Conservation (phyloP, 2,329 filamentous ascomycete species). For the Bipolaris cookei region DNA sequence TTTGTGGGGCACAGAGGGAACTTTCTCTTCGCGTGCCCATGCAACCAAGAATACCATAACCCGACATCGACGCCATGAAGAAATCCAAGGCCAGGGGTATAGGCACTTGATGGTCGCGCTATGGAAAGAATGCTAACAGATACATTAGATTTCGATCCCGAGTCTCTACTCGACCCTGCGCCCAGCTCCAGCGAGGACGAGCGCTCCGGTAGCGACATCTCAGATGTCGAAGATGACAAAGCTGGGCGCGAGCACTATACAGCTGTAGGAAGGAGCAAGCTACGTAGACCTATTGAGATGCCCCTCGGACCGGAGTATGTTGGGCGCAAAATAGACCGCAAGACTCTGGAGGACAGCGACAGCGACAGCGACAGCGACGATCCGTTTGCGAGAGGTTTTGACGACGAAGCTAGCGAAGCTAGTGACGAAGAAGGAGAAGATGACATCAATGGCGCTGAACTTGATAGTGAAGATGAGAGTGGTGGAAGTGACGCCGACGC, state of each 20-base stretch:
- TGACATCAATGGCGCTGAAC: conserved; percentile 24
- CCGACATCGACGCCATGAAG: conserved; percentile 27
- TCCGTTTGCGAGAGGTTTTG: conserved; percentile 53
- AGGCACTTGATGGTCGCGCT: accelerated
- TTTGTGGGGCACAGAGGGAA: conserved; percentile 36
- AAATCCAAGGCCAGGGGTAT: conserved; percentile 44
- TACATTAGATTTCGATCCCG: conserved; percentile 76
- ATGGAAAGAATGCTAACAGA: not conserved
- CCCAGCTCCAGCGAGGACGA: conserved; percentile 64
- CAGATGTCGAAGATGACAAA: conserved; percentile 53
- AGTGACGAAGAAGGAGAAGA: conserved; percentile 45
- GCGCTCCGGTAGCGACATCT: conserved; percentile 56
- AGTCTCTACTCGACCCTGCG: conserved; percentile 66
- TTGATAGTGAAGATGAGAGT: conserved; percentile 13
- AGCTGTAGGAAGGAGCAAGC: conserved; percentile 81
- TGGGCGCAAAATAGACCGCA: conserved; percentile 75
- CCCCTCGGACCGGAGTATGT: conserved; percentile 80
- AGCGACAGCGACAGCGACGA: conserved; percentile 63
- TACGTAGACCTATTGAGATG: conserved; percentile 73
- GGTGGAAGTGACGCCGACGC: conserved; percentile 52
- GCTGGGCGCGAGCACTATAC: conserved; percentile 87
- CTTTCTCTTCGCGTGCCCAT: conserved; percentile 18
- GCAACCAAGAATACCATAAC: conserved; percentile 4
- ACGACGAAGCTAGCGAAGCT: conserved; percentile 50
- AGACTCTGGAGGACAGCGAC: conserved; percentile 63